Conservation (phyloP, 2,329 filamentous ascomycete species). For the Cercospora sp. region DNA sequence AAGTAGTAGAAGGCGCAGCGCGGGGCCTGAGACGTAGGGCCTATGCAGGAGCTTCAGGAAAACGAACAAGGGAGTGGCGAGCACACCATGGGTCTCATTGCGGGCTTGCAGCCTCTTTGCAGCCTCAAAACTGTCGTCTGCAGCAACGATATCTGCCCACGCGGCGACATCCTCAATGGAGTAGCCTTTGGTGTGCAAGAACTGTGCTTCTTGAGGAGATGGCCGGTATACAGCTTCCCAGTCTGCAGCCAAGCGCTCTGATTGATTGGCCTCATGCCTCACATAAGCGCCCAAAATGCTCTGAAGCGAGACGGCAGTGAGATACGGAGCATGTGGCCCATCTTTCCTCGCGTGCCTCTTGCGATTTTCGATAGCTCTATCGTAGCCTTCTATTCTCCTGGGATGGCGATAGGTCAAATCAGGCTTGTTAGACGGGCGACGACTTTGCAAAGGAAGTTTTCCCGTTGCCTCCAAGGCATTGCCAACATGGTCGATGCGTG, state of each 20-base stretch:
- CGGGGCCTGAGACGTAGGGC: slow-evolving; percentile 42
- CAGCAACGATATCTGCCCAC: slow-evolving; percentile 31
- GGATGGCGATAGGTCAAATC: slow-evolving; percentile 10
- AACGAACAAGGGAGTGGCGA: slow-evolving; percentile 49
- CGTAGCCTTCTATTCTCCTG: neutral
- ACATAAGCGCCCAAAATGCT: slow-evolving; percentile 13
- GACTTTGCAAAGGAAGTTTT: neutral
- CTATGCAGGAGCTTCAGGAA: slow-evolving; percentile 51
- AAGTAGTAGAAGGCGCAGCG: slow-evolving; percentile 46
- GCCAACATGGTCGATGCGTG: slow-evolving; percentile 15
- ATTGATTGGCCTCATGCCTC: slow-evolving; percentile 1
- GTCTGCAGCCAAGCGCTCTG: slow-evolving; percentile 19
- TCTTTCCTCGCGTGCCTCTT: neutral
- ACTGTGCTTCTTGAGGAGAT: slow-evolving; percentile 9
- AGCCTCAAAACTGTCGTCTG: slow-evolving; percentile 26
- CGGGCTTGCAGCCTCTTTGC: slow-evolving; percentile 23
- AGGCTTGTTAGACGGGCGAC: neutral
- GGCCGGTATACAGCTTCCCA: slow-evolving; percentile 19
- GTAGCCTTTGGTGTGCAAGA: slow-evolving; percentile 25
- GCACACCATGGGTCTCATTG: neutral
- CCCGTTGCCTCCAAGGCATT: slow-evolving; percentile 8
- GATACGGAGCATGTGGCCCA: neutral
- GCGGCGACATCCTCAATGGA: slow-evolving; percentile 27
- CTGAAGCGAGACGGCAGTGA: slow-evolving; percentile 1
- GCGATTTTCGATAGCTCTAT: neutral